phyloP scores from a whole-genome alignment of 768 basidiomycete genomes.

The Dentipellis fragilis region DNA sequence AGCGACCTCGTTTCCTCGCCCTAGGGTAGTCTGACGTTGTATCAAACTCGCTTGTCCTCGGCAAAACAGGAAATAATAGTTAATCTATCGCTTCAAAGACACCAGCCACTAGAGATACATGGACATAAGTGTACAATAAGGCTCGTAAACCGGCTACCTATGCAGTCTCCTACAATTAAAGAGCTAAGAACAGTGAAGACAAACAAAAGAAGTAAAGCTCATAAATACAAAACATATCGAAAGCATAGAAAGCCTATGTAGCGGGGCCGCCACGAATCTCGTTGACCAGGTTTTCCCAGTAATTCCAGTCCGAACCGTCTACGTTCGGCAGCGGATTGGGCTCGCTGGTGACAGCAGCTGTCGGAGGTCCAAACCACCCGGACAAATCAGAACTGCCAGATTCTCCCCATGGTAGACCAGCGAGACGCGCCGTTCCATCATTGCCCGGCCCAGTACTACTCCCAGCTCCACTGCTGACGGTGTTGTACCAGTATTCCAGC shows the following conservation, averaged over 20 bases:
- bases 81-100: not conserved
- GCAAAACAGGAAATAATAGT: not conserved
- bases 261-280: slow-evolving; percentile 13
- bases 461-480: slow-evolving; percentile 52
- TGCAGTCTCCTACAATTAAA: too few relatives aligned
- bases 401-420: slow-evolving; percentile 15
- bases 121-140: not conserved
- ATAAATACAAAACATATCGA: not conserved
- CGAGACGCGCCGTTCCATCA: slow-evolving; percentile 27
- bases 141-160: not conserved
- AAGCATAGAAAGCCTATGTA: not conserved
- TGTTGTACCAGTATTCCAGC: slow-evolving; percentile 78
- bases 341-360: not conserved
- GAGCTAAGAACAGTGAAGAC: not conserved
- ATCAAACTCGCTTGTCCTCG: too few relatives aligned
- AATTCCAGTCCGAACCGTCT: slow-evolving; percentile 12
- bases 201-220: not conserved
- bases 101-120: not conserved
- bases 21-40: too few relatives aligned
- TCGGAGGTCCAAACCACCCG: slow-evolving; percentile 12
- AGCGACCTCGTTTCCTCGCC: too few relatives aligned
- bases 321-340: not conserved
- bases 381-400: slow-evolving; percentile 13
- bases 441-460: slow-evolving; percentile 8
- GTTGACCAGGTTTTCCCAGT: slow-evolving; percentile 15